Evolutionary conservation across 345 rosid genomes (phyloP), one percentile per base, ranked within the genome.

Genomic region (Bruguiera gymnorhiza): DNA sequence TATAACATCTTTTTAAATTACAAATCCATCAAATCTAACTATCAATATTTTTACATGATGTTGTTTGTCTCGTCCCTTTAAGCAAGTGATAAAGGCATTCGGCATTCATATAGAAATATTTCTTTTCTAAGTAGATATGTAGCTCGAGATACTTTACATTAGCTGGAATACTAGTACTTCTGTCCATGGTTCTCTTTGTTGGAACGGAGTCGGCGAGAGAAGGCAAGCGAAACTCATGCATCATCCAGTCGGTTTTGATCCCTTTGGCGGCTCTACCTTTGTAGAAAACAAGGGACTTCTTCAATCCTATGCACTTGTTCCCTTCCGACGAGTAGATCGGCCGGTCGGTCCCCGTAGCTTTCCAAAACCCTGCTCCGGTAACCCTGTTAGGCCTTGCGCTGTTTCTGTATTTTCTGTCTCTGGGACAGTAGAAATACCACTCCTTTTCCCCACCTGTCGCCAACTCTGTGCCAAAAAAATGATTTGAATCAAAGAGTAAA

Each of bases 211-310:
- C 87, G 5, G 83, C 53, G 62, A 87, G 88, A 68, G 90, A 83
- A 72, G 98, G 96, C 59, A 92, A 78, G 34, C 98, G 87, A 70
- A 92, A 92, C 89, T 92, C 98, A 70, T 92, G 96, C 98, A 92
- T 92, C 98, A 92, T 92, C 98, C 98, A 92, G 67, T 92, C 98
- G 29, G 96, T 92, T 83, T 92, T 92, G 73, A 82, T 81, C 57
- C 98, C 98, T 80, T 85, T 92, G 8, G 96, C 90, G 9, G 98
- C 98, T 82, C 89, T 86, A 20, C 98, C 98, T 81, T 76, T 87
- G 83, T 92, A 90, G 76, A 89, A 92, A 65, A 92, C 98, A 10
- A 92, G 86, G 8, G 98, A 92, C 82, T 92, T 92, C 88, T 92
- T 92, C 80, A 92, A 69, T 1, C 98, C 98, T 23, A 92, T 92